A percentile compares a stretch with the other conserved stretches of the same genome.
These are phyloP conservation scores for Salix dunnii DNA, from an alignment of 345 rosid species.

Conservation along the genomic window DNA sequence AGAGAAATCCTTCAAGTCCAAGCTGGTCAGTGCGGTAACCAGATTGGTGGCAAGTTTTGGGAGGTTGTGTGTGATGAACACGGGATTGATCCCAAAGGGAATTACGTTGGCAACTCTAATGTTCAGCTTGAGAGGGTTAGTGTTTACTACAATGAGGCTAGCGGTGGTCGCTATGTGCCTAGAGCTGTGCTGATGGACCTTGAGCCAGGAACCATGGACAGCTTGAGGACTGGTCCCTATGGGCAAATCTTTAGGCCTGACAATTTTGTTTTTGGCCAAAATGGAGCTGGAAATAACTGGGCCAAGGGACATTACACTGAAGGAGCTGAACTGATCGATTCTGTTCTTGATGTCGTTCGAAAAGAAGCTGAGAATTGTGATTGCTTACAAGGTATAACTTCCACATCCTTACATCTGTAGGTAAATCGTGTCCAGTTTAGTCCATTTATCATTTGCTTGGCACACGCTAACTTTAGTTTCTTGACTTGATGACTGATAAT, in stretches of 20 bases:
- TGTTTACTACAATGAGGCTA: slow-evolving; percentile 58
- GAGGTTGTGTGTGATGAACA: slow-evolving; percentile 61
- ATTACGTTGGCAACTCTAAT: slow-evolving; percentile 37
- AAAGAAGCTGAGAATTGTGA: slow-evolving; percentile 65
- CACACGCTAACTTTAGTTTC: background rate
- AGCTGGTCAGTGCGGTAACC: slow-evolving; percentile 65
- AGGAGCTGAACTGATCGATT: slow-evolving; percentile 59
- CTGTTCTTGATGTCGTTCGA: slow-evolving; percentile 55
- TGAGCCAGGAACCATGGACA: slow-evolving; percentile 66
- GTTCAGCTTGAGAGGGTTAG: slow-evolving; percentile 58
- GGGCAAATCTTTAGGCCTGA: slow-evolving; percentile 65
- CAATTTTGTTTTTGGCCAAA: slow-evolving; percentile 57
- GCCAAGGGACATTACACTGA: slow-evolving; percentile 66
- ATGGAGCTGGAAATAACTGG: slow-evolving; percentile 67
- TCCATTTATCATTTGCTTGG: background rate
- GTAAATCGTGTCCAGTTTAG: background rate
- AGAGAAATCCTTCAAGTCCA: slow-evolving; percentile 63
- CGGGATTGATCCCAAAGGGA: slow-evolving; percentile 47
- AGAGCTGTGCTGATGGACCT: slow-evolving; percentile 56
- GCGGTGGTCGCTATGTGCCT: slow-evolving; percentile 54
- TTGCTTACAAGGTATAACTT: slow-evolving; percentile 48
- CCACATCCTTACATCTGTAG: background rate
- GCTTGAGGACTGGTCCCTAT: slow-evolving; percentile 46
- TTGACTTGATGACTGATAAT: background rate
- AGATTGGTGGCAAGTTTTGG: slow-evolving; percentile 60